Evolutionary conservation across 768 basidiomycete species (phyloP).

Genomic region (Phylloporus arenicola): DNA sequence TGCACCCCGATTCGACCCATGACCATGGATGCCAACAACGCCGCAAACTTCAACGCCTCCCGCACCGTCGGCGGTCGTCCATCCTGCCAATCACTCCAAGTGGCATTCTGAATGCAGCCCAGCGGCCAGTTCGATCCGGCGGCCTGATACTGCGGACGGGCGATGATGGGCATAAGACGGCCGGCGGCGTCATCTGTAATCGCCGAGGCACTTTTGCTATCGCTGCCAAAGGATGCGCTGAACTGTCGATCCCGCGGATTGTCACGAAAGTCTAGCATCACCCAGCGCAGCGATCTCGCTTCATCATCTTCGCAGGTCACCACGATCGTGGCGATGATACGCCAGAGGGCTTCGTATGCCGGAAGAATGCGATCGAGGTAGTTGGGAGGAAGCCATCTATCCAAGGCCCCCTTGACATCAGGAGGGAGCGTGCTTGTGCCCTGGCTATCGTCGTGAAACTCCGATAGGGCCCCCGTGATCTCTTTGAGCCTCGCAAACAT

Average conservation of each 20-base stretch:
- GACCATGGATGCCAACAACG: conserved; percentile 40
- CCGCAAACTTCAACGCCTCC: conserved; percentile 52
- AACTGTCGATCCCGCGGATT: conserved; percentile 27
- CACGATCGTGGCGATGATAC: conserved; percentile 47
- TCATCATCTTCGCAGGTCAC: conserved; percentile 27
- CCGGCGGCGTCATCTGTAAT: conserved; percentile 17
- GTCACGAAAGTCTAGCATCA: conserved; percentile 36
- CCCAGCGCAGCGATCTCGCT: conserved; percentile 11
- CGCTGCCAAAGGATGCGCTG: conserved; percentile 1
- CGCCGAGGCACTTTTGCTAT: conserved; percentile 13
- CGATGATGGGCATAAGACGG: conserved; percentile 18
- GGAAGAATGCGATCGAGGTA: conserved; percentile 53
- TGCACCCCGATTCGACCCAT: conserved; percentile 31
- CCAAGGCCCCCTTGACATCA: conserved; percentile 34
- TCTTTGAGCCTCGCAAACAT: conserved; percentile 27
- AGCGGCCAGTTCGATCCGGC: conserved; percentile 2
- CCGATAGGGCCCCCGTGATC: conserved; percentile 40
- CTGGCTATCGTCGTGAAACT: conserved; percentile 35
- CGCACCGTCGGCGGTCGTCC: conserved; percentile 36
- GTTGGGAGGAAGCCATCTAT: conserved; percentile 35
- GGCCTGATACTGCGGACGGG: conserved; percentile 7
- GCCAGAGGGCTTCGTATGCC: conserved; percentile 59
- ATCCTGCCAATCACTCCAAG: background rate
- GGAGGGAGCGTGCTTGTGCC: conserved; percentile 24
- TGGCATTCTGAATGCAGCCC: conserved; percentile 12